These are phyloP conservation scores for Lasiodiplodia gonubiensis DNA, from an alignment of 2,329 filamentous ascomycete species.

Conservation along the genomic window DNA sequence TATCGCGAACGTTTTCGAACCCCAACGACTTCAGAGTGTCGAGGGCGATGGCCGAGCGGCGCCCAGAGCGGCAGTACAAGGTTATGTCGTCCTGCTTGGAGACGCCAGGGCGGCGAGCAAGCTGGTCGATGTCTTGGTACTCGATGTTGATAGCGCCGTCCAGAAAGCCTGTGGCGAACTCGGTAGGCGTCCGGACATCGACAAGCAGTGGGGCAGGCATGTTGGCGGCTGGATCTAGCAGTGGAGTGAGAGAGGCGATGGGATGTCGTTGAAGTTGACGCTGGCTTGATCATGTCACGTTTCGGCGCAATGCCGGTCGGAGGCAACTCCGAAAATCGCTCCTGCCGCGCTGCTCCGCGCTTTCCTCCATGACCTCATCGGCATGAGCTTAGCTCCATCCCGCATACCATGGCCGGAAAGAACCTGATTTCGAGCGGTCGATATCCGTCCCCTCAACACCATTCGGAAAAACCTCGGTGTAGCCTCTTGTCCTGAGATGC, in stretches of 20 bases:
- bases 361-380: background rate
- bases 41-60: slow-evolving; percentile 43
- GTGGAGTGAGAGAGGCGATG: background rate
- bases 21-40: slow-evolving; percentile 39
- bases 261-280: background rate
- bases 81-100: slow-evolving; percentile 41
- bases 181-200: slow-evolving; percentile 45
- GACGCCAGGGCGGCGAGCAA: slow-evolving; percentile 31
- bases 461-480: background rate
- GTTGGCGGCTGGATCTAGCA: background rate
- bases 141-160: slow-evolving; percentile 45
- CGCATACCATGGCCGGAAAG: too few relatives aligned
- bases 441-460: background rate
- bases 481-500: background rate
- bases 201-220: slow-evolving; percentile 35
- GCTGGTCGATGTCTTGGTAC: slow-evolving; percentile 42
- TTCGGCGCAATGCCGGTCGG: background rate
- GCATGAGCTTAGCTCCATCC: background rate
- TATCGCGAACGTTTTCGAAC: slow-evolving; percentile 41
- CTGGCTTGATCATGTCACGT: background rate
- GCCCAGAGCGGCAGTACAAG: slow-evolving; percentile 46
- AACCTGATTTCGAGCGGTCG: too few relatives aligned
- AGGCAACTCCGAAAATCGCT: background rate
- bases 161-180: slow-evolving; percentile 43
- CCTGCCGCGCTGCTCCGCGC: background rate